phyloP scores from a whole-genome alignment of 2,329 filamentous ascomycete genomes.

The Amauroascus verrucosus region DNA sequence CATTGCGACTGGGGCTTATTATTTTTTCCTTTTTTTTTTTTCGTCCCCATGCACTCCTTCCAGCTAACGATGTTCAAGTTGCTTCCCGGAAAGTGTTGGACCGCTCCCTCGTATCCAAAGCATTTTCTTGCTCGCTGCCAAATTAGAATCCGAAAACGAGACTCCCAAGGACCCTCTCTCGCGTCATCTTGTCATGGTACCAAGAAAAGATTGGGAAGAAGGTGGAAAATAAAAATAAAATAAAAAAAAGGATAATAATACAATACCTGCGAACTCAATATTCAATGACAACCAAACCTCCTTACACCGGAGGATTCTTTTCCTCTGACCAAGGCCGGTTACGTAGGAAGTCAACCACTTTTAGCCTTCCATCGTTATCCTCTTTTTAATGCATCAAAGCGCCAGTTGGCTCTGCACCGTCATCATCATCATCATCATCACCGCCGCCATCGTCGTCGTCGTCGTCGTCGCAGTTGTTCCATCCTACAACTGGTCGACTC shows the following conservation, averaged over 20 bases:
- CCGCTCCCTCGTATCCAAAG: neutral
- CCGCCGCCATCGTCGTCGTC: too few relatives aligned
- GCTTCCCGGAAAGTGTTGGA: neutral
- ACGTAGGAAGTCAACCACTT: neutral
- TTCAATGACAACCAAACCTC: too few relatives aligned
- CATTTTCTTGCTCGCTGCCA: neutral
- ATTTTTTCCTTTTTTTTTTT: too few relatives aligned
- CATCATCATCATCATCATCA: too few relatives aligned
- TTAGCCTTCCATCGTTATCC: too few relatives aligned
- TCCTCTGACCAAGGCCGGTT: neutral
- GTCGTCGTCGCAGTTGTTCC: neutral
- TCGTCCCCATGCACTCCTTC: neutral
- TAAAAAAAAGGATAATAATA: neutral
- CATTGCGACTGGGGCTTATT: neutral
- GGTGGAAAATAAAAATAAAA: too few relatives aligned
- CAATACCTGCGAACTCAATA: too few relatives aligned
- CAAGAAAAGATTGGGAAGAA: neutral
- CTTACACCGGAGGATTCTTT: too few relatives aligned
- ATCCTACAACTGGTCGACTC: neutral
- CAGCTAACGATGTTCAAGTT: neutral
- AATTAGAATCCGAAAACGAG: neutral
- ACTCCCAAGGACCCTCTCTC: neutral
- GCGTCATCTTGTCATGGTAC: neutral
- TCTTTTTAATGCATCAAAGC: neutral
- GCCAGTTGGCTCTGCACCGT: too few relatives aligned